These are phyloP conservation scores for Chimonanthus salicifolius DNA, from an alignment of 164 flowering plant genomes.

Conservation along the genomic window DNA sequence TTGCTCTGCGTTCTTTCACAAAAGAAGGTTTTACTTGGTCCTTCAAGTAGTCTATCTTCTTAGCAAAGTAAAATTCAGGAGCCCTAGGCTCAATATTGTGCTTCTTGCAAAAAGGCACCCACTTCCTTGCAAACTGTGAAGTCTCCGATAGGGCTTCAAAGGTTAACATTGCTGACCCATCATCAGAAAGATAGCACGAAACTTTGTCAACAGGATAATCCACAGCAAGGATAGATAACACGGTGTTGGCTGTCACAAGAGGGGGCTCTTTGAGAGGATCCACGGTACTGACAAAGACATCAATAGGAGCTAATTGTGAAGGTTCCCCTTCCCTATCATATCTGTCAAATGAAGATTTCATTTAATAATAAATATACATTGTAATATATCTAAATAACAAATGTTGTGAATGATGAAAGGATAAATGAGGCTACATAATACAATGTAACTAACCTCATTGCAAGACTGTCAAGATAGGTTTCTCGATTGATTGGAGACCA, in stretches of 20 bases:
- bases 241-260: constrained; percentile 91
- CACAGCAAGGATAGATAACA: constrained; percentile 91
- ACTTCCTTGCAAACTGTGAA: constrained; percentile 92
- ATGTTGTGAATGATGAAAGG: too few relatives aligned
- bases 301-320: constrained; percentile 86
- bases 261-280: constrained; percentile 99
- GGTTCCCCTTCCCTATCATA: constrained; percentile 94
- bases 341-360: constrained; percentile 27
- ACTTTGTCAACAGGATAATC: constrained; percentile 99
- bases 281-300: constrained; percentile 97
- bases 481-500: constrained; percentile 95
- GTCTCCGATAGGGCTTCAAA: constrained; percentile 96
- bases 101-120: constrained; percentile 99
- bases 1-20: constrained; percentile 91
- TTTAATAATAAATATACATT: not conserved
- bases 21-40: constrained; percentile 97
- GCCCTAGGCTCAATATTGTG: constrained; percentile 93
- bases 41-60: constrained; percentile 92
- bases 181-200: constrained; percentile 97
- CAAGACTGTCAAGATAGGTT: constrained; percentile 93
- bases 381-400: too few relatives aligned
- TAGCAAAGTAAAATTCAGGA: constrained; percentile 93
- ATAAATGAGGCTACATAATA: too few relatives aligned
- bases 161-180: constrained; percentile 96
- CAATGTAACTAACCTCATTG: constrained; percentile 59